A percentile compares a stretch with the other conserved stretches of the same genome.
These are phyloP conservation scores for Euphorbia celastroides DNA, from an alignment of 441 rosid genomes.

Conservation along the genomic window DNA sequence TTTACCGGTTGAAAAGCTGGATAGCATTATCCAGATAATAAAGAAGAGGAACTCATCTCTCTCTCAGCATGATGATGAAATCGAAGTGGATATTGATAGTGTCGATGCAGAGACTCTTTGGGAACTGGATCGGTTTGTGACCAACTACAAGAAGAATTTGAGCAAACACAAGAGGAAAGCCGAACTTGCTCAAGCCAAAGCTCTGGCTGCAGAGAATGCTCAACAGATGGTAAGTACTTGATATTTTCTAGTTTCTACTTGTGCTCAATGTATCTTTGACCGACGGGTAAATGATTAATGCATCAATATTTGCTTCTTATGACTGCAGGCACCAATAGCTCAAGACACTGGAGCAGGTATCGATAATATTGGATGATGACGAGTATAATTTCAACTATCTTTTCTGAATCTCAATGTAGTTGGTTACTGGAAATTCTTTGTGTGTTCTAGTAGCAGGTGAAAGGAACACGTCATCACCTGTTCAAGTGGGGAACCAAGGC, in stretches of 20 bases:
- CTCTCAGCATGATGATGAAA: constrained; percentile 78
- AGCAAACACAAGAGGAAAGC: constrained; percentile 97
- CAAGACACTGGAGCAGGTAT: constrained; percentile 63
- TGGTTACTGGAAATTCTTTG: constrained; percentile 10
- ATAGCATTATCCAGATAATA: constrained; percentile 83
- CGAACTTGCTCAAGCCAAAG: constrained; percentile 87
- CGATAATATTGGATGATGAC: not conserved
- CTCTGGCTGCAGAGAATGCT: constrained; percentile 47
- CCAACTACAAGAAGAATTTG: constrained; percentile 87
- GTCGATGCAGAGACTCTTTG: constrained; percentile 98
- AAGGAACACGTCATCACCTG: constrained; percentile 47
- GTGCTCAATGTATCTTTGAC: constrained; percentile 1
- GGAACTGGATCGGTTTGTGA: constrained; percentile 96
- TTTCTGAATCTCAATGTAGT: not conserved
- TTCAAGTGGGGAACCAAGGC: constrained; percentile 51
- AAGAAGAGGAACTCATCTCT: constrained; percentile 84
- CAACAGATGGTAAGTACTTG: constrained; percentile 46
- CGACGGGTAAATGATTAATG: not conserved
- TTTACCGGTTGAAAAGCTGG: constrained; percentile 90
- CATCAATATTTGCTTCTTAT: constrained; percentile 5
- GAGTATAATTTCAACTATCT: not conserved
- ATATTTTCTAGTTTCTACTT: not conserved
- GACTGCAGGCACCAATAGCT: constrained; percentile 41
- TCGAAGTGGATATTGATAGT: constrained; percentile 97
- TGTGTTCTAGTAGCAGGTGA: constrained; percentile 37